Evolutionary conservation across 805 yeast genomes (phyloP).

Genomic region (Kodamaea sagamina): DNA sequence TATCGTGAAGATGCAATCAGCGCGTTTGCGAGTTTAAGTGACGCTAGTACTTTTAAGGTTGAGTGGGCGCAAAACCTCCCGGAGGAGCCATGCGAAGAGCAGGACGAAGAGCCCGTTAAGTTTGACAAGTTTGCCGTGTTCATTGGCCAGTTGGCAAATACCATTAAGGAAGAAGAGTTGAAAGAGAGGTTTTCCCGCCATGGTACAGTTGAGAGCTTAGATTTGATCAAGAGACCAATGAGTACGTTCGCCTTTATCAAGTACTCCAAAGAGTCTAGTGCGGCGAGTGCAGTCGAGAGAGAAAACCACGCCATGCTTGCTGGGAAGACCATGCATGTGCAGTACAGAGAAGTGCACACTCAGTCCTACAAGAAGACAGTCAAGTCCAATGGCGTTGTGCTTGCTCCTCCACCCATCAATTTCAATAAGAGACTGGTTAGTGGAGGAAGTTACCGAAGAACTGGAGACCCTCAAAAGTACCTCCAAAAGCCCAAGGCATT

Average conservation of each 20-base stretch:
- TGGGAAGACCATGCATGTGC: conserved; percentile 80
- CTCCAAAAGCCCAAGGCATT: not conserved
- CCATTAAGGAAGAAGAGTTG: conserved; percentile 57
- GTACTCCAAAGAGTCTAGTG: conserved; percentile 64
- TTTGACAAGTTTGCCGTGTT: conserved; percentile 74
- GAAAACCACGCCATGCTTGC: conserved; percentile 79
- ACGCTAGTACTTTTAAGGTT: conserved; percentile 55
- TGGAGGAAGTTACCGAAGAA: conserved; percentile 3
- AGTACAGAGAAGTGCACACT: conserved; percentile 62
- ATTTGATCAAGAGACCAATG: conserved; percentile 52
- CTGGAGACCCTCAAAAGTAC: not conserved
- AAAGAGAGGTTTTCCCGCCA: conserved; percentile 61
- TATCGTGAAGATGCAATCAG: conserved; percentile 86
- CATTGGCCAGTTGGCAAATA: conserved; percentile 68
- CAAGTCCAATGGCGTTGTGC: conserved; percentile 40
- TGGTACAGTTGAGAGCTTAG: conserved; percentile 62
- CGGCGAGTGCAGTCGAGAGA: conserved; percentile 83
- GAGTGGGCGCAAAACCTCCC: conserved; percentile 84
- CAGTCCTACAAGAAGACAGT: conserved; percentile 5
- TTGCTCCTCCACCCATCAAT: conserved; percentile 85
- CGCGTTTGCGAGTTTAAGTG: conserved; percentile 71
- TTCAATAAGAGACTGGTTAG: conserved; percentile 26
- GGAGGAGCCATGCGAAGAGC: conserved; percentile 38
- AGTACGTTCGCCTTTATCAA: conserved; percentile 73
- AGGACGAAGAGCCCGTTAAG: conserved; percentile 21